Conservation (phyloP, 1,284 basidiomycete species). For the Erythrobasidium hasegawianum region DNA sequence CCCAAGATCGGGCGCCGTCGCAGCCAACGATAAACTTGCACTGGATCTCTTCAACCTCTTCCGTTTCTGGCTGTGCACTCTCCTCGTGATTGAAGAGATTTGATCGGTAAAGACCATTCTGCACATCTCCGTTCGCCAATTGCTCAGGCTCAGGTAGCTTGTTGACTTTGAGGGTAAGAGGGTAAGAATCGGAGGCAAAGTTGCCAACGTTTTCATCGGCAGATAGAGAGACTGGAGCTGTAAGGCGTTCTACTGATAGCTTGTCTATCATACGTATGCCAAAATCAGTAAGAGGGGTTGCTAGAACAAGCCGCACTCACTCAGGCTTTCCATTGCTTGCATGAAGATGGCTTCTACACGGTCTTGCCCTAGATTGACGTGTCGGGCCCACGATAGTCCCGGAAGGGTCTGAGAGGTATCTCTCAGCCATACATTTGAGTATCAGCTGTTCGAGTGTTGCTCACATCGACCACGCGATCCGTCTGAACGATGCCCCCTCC, state of each 20-base stretch:
- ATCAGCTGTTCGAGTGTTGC: not conserved
- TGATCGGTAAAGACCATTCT: slow-evolving; percentile 43
- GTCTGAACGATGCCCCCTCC: slow-evolving; percentile 55
- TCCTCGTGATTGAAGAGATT: slow-evolving; percentile 44
- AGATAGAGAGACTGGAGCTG: slow-evolving; percentile 58
- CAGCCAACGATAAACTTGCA: slow-evolving; percentile 50
- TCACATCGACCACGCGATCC: slow-evolving; percentile 42
- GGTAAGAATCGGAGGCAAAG: slow-evolving; percentile 54
- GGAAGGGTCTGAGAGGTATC: slow-evolving; percentile 36
- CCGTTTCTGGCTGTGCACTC: slow-evolving; percentile 31
- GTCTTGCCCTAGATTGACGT: slow-evolving; percentile 71
- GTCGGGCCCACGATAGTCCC: slow-evolving; percentile 57
- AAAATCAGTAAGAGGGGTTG: not conserved
- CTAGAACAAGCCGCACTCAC: slow-evolving; percentile 30
- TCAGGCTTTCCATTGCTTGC: slow-evolving; percentile 50
- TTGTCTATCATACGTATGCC: slow-evolving; percentile 50
- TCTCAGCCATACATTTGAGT: not conserved
- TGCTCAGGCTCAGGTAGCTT: slow-evolving; percentile 35
- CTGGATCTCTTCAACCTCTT: slow-evolving; percentile 41
- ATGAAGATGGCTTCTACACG: slow-evolving; percentile 66
- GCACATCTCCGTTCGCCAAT: slow-evolving; percentile 26
- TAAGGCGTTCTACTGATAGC: slow-evolving; percentile 59
- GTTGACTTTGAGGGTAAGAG: slow-evolving; percentile 56
- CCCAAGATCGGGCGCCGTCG: slow-evolving; percentile 48
- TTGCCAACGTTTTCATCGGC: slow-evolving; percentile 45